Conservation (phyloP, 176 grass and related monocot species). For the Oryza meyeriana region DNA sequence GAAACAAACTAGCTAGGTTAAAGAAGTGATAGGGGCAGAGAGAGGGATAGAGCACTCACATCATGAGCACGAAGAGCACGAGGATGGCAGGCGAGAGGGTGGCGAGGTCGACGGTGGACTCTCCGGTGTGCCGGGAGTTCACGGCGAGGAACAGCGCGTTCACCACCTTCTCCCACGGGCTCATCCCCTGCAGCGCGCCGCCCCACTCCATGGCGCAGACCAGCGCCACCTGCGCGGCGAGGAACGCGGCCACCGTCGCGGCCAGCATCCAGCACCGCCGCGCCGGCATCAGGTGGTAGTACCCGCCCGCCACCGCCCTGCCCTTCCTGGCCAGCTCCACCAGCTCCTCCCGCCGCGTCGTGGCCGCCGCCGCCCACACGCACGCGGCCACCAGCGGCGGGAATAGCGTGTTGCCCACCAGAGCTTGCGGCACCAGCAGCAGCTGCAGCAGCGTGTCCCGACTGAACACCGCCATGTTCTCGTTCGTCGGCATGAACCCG, state of each 20-base stretch:
- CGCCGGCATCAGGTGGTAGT: constrained; percentile 51
- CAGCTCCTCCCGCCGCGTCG: constrained; percentile 32
- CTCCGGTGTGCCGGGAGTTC: constrained; percentile 62
- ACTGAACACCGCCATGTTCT: constrained; percentile 59
- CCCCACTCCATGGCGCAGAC: constrained; percentile 59
- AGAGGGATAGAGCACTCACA: constrained; percentile 42
- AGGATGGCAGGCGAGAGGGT: constrained; percentile 49
- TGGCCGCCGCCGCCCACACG: constrained; percentile 38
- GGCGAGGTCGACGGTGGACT: constrained; percentile 50
- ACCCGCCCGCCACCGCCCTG: constrained; percentile 1
- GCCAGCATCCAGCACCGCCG: constrained; percentile 46
- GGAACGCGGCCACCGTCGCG: constrained; percentile 12
- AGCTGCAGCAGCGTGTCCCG: constrained; percentile 53
- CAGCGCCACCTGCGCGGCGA: constrained; percentile 32
- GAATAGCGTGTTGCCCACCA: constrained; percentile 53
- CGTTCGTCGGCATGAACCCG: constrained; percentile 61
- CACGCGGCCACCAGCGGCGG: constrained; percentile 38
- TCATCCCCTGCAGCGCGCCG: constrained; percentile 37
- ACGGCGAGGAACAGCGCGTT: constrained; percentile 56
- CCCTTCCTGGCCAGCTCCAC: constrained; percentile 27
- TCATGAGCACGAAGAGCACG: constrained; percentile 69
- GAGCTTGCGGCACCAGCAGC: constrained; percentile 47
- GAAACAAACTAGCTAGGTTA: not conserved
- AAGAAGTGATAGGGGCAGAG: not conserved
- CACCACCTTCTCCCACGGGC: constrained; percentile 38